Percentiles rank a stretch among this genome's conserved stretches.
phyloP scores from a whole-genome alignment of 768 basidiomycete genomes.

The Pisolithus orientalis region DNA sequence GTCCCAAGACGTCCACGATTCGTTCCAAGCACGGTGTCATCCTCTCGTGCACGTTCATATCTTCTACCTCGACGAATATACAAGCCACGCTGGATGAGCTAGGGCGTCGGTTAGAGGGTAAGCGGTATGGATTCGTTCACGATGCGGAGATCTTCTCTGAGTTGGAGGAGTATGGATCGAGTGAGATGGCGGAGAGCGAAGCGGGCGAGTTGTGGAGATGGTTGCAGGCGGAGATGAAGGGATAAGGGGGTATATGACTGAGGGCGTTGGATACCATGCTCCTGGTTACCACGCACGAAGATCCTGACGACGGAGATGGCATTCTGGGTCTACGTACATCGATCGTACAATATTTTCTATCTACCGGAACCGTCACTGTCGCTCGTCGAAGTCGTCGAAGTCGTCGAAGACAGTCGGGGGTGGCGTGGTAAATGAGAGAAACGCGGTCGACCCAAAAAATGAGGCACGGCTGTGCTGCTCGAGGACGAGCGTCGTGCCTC shows the following conservation, averaged over 20 bases:
- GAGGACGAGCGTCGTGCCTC: conserved; percentile 4
- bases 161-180: background rate
- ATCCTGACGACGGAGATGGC: too few species aligned
- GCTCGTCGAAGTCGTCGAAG: too few species aligned
- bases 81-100: conserved; percentile 16
- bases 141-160: conserved; percentile 10
- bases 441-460: background rate
- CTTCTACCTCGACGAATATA: conserved; percentile 1
- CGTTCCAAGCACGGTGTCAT: background rate
- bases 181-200: conserved; percentile 1
- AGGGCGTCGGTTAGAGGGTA: conserved; percentile 24
- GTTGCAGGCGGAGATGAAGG: conserved; percentile 16
- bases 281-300: too few species aligned
- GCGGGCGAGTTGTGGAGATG: conserved; percentile 22
- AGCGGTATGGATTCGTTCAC: conserved; percentile 35
- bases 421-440: background rate
- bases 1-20: background rate
- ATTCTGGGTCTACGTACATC: too few species aligned
- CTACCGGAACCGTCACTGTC: background rate
- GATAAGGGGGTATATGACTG: conserved; percentile 2
- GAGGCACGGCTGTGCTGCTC: conserved; percentile 15
- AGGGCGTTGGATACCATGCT: background rate
- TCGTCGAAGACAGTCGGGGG: too few species aligned
- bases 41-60: background rate
- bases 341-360: too few species aligned